These are phyloP conservation scores for Gnomoniopsis smithogilvyi DNA, from an alignment of 2,329 filamentous ascomycete species.

Conservation along the genomic window DNA sequence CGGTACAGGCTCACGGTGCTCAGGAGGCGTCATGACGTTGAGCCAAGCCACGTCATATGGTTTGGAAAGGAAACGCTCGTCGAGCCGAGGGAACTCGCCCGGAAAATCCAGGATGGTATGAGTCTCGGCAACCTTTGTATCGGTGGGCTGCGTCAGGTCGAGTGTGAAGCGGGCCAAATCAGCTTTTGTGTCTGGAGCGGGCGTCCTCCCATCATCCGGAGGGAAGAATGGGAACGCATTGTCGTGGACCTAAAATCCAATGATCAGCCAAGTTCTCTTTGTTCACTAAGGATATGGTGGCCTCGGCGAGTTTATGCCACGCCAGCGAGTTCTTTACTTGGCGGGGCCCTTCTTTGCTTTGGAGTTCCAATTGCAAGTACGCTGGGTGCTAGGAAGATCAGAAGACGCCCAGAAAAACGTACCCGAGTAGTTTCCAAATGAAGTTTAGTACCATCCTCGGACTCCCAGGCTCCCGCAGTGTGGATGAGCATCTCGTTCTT, in stretches of 20 bases:
- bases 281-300: no score
- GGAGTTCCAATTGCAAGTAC: not conserved
- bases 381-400: not conserved
- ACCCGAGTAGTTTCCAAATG: constrained; percentile 33
- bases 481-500: constrained; percentile 35
- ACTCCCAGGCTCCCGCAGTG: constrained; percentile 39
- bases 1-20: not conserved
- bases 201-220: constrained; percentile 28
- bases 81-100: constrained; percentile 41
- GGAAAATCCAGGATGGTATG: constrained; percentile 32
- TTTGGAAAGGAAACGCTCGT: constrained; percentile 39
- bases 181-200: constrained; percentile 31
- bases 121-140: constrained; percentile 26
- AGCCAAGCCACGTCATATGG: constrained; percentile 37
- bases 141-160: constrained; percentile 29
- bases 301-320: not conserved
- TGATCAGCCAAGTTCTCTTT: not conserved
- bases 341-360: not conserved
- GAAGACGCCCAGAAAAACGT: not conserved
- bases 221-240: constrained; percentile 37
- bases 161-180: constrained; percentile 41
- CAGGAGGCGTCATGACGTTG: constrained; percentile 28
- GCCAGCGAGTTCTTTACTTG: not conserved
- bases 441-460: constrained; percentile 29
- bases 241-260: constrained; percentile 27